phyloP scores from a whole-genome alignment of 495 filamentous ascomycete species.

The Ascodesmis nigricans region DNA sequence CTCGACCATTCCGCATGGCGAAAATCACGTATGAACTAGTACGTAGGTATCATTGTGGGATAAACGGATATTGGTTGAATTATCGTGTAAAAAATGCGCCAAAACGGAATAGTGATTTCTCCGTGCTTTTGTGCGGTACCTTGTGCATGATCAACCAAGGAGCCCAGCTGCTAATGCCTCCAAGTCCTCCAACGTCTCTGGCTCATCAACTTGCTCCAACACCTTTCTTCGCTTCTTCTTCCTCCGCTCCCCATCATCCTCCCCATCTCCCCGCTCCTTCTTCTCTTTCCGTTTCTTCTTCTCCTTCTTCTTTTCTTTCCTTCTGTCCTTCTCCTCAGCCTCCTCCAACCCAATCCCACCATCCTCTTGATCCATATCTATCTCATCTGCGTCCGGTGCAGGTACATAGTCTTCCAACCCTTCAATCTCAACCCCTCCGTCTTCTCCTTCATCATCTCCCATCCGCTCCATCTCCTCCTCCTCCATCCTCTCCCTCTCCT shows the following conservation, averaged over 20 bases:
- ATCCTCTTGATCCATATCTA: conserved; percentile 25
- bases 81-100: too few relatives aligned
- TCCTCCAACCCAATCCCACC: conserved; percentile 17
- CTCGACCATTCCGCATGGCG: too few relatives aligned
- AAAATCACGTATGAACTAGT: too few relatives aligned
- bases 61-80: too few relatives aligned
- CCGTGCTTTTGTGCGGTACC: too few relatives aligned
- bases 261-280: conserved; percentile 26
- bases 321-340: conserved; percentile 13
- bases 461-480: conserved; percentile 22
- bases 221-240: conserved; percentile 29
- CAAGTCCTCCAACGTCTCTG: conserved; percentile 71
- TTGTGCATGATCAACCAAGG: conserved; percentile 38
- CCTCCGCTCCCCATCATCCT: conserved; percentile 26
- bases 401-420: conserved; percentile 16
- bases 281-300: conserved; percentile 27
- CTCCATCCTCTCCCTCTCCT: conserved; percentile 25
- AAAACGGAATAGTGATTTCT: too few relatives aligned
- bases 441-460: conserved; percentile 23
- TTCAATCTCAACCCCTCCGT: conserved; percentile 25
- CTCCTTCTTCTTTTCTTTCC: conserved; percentile 6
- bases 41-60: too few relatives aligned
- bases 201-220: conserved; percentile 34
- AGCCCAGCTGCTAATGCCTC: conserved; percentile 71
- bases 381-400: conserved; percentile 16